These are phyloP conservation scores for Hypoxylon sp. DNA, from an alignment of 2,329 filamentous ascomycete genomes.

Conservation along the genomic window DNA sequence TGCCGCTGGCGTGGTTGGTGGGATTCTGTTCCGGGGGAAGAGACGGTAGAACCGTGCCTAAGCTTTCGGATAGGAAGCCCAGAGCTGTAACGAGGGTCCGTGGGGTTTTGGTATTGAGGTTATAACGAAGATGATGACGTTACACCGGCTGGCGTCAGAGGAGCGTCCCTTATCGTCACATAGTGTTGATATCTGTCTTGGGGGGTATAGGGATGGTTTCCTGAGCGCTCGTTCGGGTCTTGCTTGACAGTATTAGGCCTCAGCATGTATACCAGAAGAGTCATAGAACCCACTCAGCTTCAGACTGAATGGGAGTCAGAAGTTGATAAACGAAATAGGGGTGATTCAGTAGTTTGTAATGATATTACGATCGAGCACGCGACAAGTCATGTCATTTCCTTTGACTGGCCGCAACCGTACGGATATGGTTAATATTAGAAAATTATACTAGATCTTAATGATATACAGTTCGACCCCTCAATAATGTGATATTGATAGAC, in stretches of 20 bases:
- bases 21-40: constrained; percentile 77
- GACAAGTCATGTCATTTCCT: background rate
- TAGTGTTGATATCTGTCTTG: constrained; percentile 13
- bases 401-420: background rate
- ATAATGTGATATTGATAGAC: background rate
- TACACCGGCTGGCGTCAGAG: constrained; percentile 19
- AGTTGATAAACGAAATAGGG: constrained; percentile 1
- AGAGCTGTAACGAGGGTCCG: background rate
- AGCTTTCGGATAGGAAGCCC: constrained; percentile 12
- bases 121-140: constrained; percentile 24
- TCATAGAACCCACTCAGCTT: constrained; percentile 21
- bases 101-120: constrained; percentile 6
- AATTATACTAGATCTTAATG: background rate
- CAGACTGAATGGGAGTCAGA: constrained; percentile 5
- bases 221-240: constrained; percentile 6
- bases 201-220: constrained; percentile 20
- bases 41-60: constrained; percentile 44
- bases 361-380: background rate
- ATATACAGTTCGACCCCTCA: background rate
- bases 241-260: constrained; percentile 14
- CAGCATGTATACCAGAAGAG: constrained; percentile 10
- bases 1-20: constrained; percentile 92
- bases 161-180: constrained; percentile 27
- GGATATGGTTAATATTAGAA: background rate
- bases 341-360: constrained; percentile 1